Conservation (phyloP, 345 rosid genomes). For the Bruguiera sexangula region DNA sequence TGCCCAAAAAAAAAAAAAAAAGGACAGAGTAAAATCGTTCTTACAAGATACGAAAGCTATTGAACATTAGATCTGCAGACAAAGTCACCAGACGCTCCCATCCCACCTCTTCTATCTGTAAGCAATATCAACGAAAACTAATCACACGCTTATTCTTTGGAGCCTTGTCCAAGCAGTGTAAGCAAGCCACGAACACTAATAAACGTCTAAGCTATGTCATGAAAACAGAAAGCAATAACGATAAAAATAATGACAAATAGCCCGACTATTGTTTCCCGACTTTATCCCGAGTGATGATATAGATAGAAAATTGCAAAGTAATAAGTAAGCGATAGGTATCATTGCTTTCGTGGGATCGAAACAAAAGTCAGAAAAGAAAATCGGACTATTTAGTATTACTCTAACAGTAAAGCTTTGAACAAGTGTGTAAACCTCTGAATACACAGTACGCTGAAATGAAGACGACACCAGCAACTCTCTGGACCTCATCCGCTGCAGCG, state of each 20-base stretch:
- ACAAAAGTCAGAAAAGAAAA: no score
- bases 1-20: no score
- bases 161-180: background rate
- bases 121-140: background rate
- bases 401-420: no score
- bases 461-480: slow-evolving; percentile 47
- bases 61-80: slow-evolving; percentile 50
- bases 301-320: no score
- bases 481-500: slow-evolving; percentile 25
- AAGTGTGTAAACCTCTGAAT: slow-evolving; percentile 53
- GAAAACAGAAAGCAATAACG: no score
- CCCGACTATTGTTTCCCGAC: no score
- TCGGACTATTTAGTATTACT: no score
- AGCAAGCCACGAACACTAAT: background rate
- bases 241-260: no score
- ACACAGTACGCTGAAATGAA: slow-evolving; percentile 48
- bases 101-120: slow-evolving; percentile 83
- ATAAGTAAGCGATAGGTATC: no score
- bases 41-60: slow-evolving; percentile 60
- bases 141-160: background rate
- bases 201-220: no score
- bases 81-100: slow-evolving; percentile 61
- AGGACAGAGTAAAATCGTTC: slow-evolving; percentile 7
- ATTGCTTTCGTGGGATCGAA: no score
- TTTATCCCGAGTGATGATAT: no score